phyloP scores from a whole-genome alignment of 768 basidiomycete species.

The Amanita rubescens region DNA sequence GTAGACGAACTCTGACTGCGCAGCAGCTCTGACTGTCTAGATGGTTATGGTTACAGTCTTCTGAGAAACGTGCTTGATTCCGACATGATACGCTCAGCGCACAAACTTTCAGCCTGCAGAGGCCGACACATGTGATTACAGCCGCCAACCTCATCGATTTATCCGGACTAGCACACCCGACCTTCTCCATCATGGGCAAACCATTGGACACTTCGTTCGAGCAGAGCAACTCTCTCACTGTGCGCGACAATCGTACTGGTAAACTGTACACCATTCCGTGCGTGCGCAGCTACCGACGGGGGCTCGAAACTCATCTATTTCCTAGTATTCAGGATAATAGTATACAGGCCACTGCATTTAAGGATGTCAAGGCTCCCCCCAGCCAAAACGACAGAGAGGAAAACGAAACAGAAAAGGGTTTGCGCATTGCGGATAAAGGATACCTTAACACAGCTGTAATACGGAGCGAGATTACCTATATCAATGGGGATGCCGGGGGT shows the following conservation, averaged over 20 bases:
- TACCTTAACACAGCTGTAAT: constrained; percentile 82
- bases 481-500: constrained; percentile 85
- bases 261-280: constrained; percentile 69
- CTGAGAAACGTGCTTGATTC: no score
- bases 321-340: constrained; percentile 73
- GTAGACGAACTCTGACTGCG: no score
- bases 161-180: no score
- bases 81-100: no score
- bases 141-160: no score
- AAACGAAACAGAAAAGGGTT: constrained; percentile 77
- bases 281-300: constrained; percentile 20
- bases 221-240: constrained; percentile 40
- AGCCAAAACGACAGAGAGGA: constrained; percentile 61
- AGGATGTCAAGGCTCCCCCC: constrained; percentile 54
- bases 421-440: constrained; percentile 73
- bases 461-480: constrained; percentile 78
- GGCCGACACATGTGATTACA: background rate
- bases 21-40: no score
- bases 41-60: no score
- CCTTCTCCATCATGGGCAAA: constrained; percentile 28
- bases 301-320: background rate
- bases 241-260: constrained; percentile 82
- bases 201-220: constrained; percentile 10
- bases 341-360: constrained; percentile 76
- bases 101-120: no score